Base-by-base conservation (phyloP, 176 grass and related monocot species). In the Tuctoria greenei region DNA sequence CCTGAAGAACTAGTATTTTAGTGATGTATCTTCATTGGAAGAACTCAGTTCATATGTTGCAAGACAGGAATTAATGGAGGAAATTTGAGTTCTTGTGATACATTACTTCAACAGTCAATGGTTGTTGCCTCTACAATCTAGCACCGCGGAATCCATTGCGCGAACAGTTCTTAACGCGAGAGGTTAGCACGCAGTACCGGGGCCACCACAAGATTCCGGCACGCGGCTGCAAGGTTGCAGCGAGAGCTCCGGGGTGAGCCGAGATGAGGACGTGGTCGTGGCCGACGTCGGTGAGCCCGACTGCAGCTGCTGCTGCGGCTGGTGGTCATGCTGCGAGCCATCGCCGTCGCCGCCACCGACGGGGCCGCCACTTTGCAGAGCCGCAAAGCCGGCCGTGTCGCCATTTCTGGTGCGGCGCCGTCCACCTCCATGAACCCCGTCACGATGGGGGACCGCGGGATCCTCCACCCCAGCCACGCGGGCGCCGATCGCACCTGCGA, bases 231-330 rank as follows among this genome's bases (percentile, higher is more conserved):
- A 57, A 70, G 57, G 61, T 40, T 37, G 61, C 75, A 73, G 74
- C 67, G 68, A 20, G 55, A 86, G 69, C 78, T 90, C 91, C 57
- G 81, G 91, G 74, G 82, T 77, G 85, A 80, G 89, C 58, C 91
- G 84, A 74, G 84, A 86, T 20, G 84, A 91, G 7, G 85, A 97
- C 51, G 86, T 92, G 63, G 84, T 81, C 6, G 86, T 85, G 0
- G 88, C 79, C 46, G 95, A 98, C 34, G 91, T 67, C 67, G 91
- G 95, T 36, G 95, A 98, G 60, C 86, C 88, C 52, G 81, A 49
- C 35, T 83, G 75, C 75, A 2, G 71, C 24, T 0, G 52, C 77
- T 2, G 50, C 50, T 43, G 37, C 37, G n/a, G n/a, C n/a, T n/a
- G n/a, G n/a, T n/a, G n/a, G n/a, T n/a, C n/a, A n/a, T 38, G 37